phyloP scores from a whole-genome alignment of 495 filamentous ascomycete species.

The Neurospora sp. region DNA sequence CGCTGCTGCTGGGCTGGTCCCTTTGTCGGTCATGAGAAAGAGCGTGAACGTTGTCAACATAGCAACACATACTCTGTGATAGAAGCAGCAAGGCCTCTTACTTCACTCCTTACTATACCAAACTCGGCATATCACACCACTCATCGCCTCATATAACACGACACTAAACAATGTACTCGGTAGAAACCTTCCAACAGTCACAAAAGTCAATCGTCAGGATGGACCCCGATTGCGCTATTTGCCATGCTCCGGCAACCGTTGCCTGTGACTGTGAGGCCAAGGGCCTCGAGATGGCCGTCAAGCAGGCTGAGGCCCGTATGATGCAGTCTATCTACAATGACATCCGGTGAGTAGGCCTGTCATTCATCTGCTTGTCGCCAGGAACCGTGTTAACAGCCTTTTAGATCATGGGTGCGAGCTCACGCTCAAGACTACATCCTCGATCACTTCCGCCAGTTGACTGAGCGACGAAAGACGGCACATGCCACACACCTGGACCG shows the following conservation, averaged over 20 bases:
- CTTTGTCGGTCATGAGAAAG: constrained; percentile 20
- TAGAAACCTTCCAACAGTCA: constrained; percentile 25
- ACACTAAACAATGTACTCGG: constrained; percentile 42
- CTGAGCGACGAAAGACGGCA: constrained; percentile 47
- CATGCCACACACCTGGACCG: constrained; percentile 46
- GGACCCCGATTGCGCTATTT: constrained; percentile 65
- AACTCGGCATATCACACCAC: constrained; percentile 20
- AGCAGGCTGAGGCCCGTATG: constrained; percentile 54
- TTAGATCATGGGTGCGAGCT: constrained; percentile 56
- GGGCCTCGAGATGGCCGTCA: constrained; percentile 53
- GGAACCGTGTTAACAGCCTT: constrained; percentile 15
- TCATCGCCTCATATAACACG: constrained; percentile 17
- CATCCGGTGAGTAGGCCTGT: constrained; percentile 43
- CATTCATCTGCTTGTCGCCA: neutral
- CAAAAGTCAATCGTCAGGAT: constrained; percentile 45
- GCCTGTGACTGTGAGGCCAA: constrained; percentile 62
- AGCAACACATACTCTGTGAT: constrained; percentile 16
- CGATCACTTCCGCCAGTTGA: constrained; percentile 53
- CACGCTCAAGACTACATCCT: constrained; percentile 63
- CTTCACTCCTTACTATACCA: constrained; percentile 20
- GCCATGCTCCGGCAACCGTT: constrained; percentile 49
- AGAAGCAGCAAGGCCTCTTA: neutral
- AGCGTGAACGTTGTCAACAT: constrained; percentile 23
- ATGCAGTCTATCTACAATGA: constrained; percentile 52
- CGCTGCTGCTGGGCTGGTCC: constrained; percentile 23